Percentiles rank a stretch among this genome's conserved stretches.
Conservation (phyloP, 805 yeast species). For the Metschnikowia borealis region DNA sequence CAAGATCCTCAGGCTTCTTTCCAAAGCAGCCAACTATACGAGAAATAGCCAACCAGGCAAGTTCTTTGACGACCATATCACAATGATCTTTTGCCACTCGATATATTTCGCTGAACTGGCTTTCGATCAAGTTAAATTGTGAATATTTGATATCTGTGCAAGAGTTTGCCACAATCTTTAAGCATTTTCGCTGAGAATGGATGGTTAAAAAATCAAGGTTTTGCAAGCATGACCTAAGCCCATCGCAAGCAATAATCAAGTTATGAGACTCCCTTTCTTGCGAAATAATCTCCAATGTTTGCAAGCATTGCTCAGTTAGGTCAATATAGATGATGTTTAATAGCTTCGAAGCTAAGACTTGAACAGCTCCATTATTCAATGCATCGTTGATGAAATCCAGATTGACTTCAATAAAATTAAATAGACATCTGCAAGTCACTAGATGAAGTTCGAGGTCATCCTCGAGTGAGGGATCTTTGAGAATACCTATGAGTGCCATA, state of each 20-base stretch:
- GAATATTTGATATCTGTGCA: conserved; percentile 45
- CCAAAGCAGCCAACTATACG: conserved; percentile 51
- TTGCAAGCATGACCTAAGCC: conserved; percentile 61
- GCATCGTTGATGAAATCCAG: conserved; percentile 60
- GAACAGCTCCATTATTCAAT: conserved; percentile 62
- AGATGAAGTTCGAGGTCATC: conserved; percentile 78
- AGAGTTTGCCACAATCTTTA: conserved; percentile 67
- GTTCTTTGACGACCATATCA: conserved; percentile 60
- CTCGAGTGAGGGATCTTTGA: conserved; percentile 53
- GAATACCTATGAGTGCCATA: conserved; percentile 49
- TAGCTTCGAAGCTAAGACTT: conserved; percentile 60
- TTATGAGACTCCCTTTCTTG: conserved; percentile 46
- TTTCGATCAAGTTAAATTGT: conserved; percentile 48
- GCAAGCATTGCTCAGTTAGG: conserved; percentile 85
- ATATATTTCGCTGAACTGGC: conserved; percentile 57
- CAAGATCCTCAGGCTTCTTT: conserved; percentile 40
- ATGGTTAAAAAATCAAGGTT: conserved; percentile 84
- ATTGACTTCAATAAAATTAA: conserved; percentile 73
- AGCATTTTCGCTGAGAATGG: conserved; percentile 82
- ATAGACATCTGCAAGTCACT: conserved; percentile 78
- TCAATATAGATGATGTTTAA: conserved; percentile 80
- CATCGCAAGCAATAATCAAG: conserved; percentile 54
- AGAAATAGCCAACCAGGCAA: conserved; percentile 62
- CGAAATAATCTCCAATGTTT: conserved; percentile 66
- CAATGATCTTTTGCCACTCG: conserved; percentile 50